Evolutionary conservation across 768 basidiomycete species (phyloP), one percentile per base, ranked within the genome.

Genomic region (Kwoniella heveanensis): DNA sequence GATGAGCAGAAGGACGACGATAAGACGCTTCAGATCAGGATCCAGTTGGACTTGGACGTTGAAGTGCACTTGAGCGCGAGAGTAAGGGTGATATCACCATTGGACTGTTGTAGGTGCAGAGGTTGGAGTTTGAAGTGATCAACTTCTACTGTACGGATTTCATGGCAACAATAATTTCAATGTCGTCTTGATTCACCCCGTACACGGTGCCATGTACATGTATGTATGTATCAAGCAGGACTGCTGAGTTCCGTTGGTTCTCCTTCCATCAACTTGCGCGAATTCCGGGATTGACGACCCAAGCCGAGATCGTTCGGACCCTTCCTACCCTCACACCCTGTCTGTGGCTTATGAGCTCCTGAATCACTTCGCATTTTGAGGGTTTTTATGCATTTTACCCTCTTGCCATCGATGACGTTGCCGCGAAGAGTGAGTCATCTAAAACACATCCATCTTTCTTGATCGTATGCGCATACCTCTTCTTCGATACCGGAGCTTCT

Each of bases 81-180:
- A 30, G 36, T 62, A 56, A 62, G 32, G 61, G 61, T 32, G 61
- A 62, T 54, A 62, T 62, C 36, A 62, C 61, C 19, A 62, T 62
- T 56, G 61, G 61, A 5, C 24, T 62, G 21, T 51, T 56, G 46
- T 62, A 54, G 39, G 17, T 47, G 25, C 39, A 7, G 39, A 3
- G 19, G 39, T 17, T 10, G 39, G 39, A n/a, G n/a, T n/a, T n/a
- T n/a, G n/a, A n/a, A n/a, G n/a, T n/a, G n/a, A n/a, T n/a, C n/a
- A n/a, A n/a, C n/a, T n/a, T n/a, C n/a, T n/a, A n/a, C n/a, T n/a
- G n/a, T n/a, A n/a, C n/a, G n/a, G n/a, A n/a, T n/a, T n/a, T n/a
- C n/a, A n/a, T n/a, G n/a, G n/a, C n/a, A n/a, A n/a, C n/a, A n/a
- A n/a, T n/a, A n/a, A n/a, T n/a, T n/a, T n/a, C n/a, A n/a, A n/a